A percentile compares a stretch with the other conserved stretches of the same genome.
phyloP scores from a whole-genome alignment of 225 moss, liverwort and hornwort genomes.

The Polytrichum formosum region DNA sequence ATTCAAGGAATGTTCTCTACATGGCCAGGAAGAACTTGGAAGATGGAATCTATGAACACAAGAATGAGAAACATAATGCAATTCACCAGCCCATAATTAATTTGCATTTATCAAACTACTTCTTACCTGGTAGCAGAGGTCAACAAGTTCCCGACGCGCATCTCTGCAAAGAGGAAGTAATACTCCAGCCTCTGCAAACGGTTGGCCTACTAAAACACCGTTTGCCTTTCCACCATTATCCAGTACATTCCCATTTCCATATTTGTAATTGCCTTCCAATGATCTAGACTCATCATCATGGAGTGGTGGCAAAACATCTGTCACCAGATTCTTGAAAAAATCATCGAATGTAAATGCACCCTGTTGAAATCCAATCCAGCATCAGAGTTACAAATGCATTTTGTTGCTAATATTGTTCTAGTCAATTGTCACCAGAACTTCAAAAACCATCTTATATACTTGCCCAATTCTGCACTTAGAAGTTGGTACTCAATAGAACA shows the following conservation, averaged over 20 bases:
- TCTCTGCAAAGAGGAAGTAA: constrained; percentile 86
- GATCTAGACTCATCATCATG: constrained; percentile 60
- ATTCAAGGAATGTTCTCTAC: too few species aligned
- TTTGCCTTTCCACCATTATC: constrained; percentile 39
- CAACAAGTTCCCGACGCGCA: constrained; percentile 84
- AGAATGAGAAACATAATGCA: too few species aligned
- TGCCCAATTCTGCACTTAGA: too few species aligned
- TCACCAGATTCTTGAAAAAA: constrained; percentile 72
- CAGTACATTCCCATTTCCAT: constrained; percentile 56
- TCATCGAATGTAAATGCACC: constrained; percentile 90
- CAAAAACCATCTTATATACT: too few species aligned
- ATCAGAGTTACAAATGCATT: too few species aligned
- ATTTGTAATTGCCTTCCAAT: constrained; percentile 56
- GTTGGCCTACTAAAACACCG: constrained; percentile 56
- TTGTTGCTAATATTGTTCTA: too few species aligned
- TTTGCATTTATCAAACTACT: background rate
- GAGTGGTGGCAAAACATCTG: constrained; percentile 61
- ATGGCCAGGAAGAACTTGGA: too few species aligned
- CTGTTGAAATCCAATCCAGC: constrained; percentile 23
- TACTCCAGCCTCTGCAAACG: constrained; percentile 76
- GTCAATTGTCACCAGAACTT: too few species aligned
- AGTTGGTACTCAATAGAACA: too few species aligned
- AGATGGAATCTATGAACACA: too few species aligned
- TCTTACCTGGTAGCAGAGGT: constrained; percentile 79
- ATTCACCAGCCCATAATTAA: too few species aligned